These are phyloP conservation scores for Penicillium hordei DNA, from an alignment of 2,329 filamentous ascomycete species.

Conservation along the genomic window DNA sequence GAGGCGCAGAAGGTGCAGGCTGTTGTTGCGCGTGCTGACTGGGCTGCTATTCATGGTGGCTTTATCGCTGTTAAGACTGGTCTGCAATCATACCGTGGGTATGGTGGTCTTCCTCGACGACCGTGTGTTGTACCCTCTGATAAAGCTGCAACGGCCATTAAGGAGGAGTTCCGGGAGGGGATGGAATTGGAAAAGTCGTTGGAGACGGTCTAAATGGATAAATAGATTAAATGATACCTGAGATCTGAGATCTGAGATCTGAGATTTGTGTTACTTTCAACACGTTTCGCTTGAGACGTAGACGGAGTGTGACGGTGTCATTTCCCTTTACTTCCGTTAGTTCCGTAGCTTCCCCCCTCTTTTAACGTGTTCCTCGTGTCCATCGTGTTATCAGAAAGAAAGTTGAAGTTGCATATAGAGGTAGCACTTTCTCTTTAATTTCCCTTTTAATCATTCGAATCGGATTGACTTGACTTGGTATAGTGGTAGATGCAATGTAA, in stretches of 20 bases:
- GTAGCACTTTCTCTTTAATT: slow-evolving; percentile 9
- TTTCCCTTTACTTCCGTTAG: neutral
- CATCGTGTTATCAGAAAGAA: neutral
- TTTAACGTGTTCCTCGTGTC: neutral
- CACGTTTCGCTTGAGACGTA: neutral
- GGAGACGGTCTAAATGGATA: slow-evolving; percentile 17
- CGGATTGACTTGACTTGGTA: neutral
- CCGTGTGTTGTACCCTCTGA: slow-evolving; percentile 57
- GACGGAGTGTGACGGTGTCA: neutral
- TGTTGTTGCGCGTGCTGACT: slow-evolving; percentile 75
- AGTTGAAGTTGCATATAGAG: slow-evolving; percentile 15
- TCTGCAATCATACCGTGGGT: slow-evolving; percentile 77
- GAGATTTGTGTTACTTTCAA: neutral
- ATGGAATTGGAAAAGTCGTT: slow-evolving; percentile 40
- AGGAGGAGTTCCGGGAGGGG: slow-evolving; percentile 40
- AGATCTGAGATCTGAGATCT: neutral
- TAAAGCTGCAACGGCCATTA: slow-evolving; percentile 33
- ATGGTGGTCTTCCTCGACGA: slow-evolving; percentile 72
- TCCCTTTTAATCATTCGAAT: neutral
- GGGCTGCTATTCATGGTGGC: slow-evolving; percentile 77
- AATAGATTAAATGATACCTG: slow-evolving; percentile 6
- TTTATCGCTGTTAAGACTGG: slow-evolving; percentile 85
- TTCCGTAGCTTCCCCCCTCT: neutral
- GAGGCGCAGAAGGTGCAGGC: slow-evolving; percentile 76
- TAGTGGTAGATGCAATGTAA: neutral